Evolutionary conservation across 2,329 filamentous ascomycete species (phyloP).

Genomic region (Chrysoporthe deuterocubensis): DNA sequence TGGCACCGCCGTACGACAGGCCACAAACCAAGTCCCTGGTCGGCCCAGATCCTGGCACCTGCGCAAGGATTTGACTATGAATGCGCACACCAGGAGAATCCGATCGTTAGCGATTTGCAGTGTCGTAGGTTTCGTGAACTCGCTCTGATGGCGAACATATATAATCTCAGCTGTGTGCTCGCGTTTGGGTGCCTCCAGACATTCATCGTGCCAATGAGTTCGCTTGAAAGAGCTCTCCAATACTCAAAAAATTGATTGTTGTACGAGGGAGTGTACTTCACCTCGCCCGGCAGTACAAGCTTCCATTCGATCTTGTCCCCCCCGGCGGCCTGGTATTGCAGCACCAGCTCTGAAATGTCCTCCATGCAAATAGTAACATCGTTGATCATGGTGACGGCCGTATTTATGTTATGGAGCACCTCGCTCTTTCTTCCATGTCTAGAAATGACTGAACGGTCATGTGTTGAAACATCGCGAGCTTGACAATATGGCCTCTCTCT

Average conservation of each 20-base stretch:
- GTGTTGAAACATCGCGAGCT: not conserved
- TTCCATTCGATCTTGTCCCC: too few relatives aligned
- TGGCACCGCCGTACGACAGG: not conserved
- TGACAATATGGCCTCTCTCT: not conserved
- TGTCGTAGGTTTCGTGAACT: not conserved
- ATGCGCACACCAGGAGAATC: not conserved
- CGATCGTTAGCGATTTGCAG: not conserved
- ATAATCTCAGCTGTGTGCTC: too few relatives aligned
- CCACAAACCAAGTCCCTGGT: conserved; percentile 1
- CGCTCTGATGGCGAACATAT: too few relatives aligned
- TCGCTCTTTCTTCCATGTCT: conserved; percentile 29
- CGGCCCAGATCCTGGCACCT: not conserved
- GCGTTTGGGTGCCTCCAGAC: too few relatives aligned
- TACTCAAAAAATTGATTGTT: not conserved
- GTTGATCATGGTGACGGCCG: conserved; percentile 49
- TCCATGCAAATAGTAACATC: conserved; percentile 53
- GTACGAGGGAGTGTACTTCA: not conserved
- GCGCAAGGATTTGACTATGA: not conserved
- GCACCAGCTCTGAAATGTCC: conserved; percentile 56
- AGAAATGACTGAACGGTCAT: not conserved
- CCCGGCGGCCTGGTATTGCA: conserved; percentile 44
- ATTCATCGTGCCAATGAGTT: too few relatives aligned
- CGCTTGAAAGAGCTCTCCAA: not conserved
- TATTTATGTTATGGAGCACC: conserved; percentile 41
- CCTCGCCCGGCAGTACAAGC: not conserved